Evolutionary conservation across 805 yeast species (phyloP).

Genomic region (Metschnikowia vanudenii): DNA sequence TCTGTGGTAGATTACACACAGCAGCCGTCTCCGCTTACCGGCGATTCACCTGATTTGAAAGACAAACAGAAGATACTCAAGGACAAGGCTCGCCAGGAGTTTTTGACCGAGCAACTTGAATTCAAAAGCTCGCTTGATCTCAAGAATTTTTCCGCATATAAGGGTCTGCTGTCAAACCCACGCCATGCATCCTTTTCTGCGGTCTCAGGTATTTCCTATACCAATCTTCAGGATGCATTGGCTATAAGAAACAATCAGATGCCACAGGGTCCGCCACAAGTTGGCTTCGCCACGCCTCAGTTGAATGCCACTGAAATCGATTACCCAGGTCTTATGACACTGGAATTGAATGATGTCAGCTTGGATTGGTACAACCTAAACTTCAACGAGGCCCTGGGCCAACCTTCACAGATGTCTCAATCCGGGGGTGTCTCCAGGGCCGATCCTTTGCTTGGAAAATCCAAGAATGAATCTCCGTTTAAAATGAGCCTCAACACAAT

Average conservation of each 20-base stretch:
- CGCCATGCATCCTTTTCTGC: conserved; percentile 67
- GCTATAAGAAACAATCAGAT: conserved; percentile 34
- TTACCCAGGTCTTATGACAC: conserved; percentile 27
- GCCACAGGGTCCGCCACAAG: conserved; percentile 62
- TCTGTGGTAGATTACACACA: conserved; percentile 18
- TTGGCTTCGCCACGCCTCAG: conserved; percentile 83
- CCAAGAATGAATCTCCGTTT: conserved; percentile 7
- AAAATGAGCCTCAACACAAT: conserved; percentile 16
- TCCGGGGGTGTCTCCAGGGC: background rate
- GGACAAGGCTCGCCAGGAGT: conserved; percentile 8
- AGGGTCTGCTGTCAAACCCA: conserved; percentile 8
- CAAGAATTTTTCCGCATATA: conserved; percentile 5
- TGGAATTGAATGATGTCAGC: conserved; percentile 36
- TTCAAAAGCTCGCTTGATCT: conserved; percentile 12
- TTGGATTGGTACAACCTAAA: conserved; percentile 23
- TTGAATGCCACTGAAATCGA: conserved; percentile 47
- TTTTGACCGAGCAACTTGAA: conserved; percentile 10
- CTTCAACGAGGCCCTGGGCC: conserved; percentile 1
- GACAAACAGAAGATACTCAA: conserved; percentile 10
- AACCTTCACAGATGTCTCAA: background rate
- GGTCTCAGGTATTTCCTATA: conserved; percentile 57
- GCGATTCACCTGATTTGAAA: conserved; percentile 20
- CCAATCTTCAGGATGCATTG: conserved; percentile 47
- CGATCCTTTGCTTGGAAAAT: conserved; percentile 1
- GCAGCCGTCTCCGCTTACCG: conserved; percentile 26